Base-by-base conservation (phyloP, 441 rosid genomes). In the Erodium texanum region DNA sequence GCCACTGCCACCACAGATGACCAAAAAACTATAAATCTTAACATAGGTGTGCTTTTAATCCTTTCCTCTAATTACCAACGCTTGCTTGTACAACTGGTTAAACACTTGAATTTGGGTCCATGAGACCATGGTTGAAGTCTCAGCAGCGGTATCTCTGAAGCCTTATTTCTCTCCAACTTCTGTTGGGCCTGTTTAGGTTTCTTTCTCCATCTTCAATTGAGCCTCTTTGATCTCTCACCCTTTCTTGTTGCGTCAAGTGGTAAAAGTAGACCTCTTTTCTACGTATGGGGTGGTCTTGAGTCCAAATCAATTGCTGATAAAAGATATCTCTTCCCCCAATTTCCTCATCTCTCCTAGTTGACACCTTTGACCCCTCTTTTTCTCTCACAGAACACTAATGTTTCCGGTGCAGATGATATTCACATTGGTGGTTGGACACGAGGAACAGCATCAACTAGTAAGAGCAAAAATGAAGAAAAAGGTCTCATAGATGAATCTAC, bases 401-500 rank as follows among this genome's bases (percentile, higher is more conserved):
- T 67, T 78, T 71, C 14, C 74, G 34, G 24, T 83, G 82, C 85
- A 93, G 99, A 89, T 72, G 95, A 88, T 78, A 83, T 93, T 50
- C 76, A 83, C 65, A 82, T 89, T 64, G 94, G 89, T 67, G 99
- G 81, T 72, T 85, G 86, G 48, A 19, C 77, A 18, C 32, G 66
- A 24, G 68, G 81, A 66, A 67, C 76, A 66, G 81, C 88, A 73
- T 45, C 77, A 54, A 75, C 78, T 5, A 80, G 73, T 71, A 79
- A 48, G 8, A 81, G 50, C 74, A 81, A 77, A 66, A 79, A 76
- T 50, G 87, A 82, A 9, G 69, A 65, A 71, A 84, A 70, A 75
- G 91, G 96, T 89, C 73, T 62, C 32, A 15, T 2, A 10, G 38
- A 34, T 72, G 32, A 66, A 70, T 70, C 58, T 61, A 27, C 24